Evolutionary conservation across 2,329 filamentous ascomycete genomes (phyloP), one percentile per base, ranked within the genome.

Genomic region (Scytalidium sp.): DNA sequence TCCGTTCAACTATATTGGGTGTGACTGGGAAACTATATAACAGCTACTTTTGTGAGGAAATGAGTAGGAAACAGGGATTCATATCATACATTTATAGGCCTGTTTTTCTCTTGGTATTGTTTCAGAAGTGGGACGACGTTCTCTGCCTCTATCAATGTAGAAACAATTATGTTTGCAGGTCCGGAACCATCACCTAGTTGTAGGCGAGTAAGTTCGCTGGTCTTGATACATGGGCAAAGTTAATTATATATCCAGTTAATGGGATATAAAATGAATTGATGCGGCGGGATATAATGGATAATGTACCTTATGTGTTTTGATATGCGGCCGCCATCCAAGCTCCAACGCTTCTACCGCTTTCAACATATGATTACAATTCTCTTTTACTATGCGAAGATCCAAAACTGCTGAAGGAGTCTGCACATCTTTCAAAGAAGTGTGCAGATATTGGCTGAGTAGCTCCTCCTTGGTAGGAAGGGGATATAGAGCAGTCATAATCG

Each of bases 281-380:
- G 44, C n/a, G n/a, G n/a, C 3, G 21, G 10, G 43, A 42, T 19
- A n/a, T 20, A 13, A 9, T 22, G 25, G 20, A 15, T 17, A 19
- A 48, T 61, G 49, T 67, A 85, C 86, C 73, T 94, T 94, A 67
- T 94, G 89, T 19, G 87, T 91, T 70, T 94, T 94, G 52, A 93
- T 82, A 65, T 94, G 89, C 1, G 86, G 84, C 51, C 89, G 75
- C 72, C 90, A 93, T 6, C 76, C 78, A 20, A 92, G 73, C 0
- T 76, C 73, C 13, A 92, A 68, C 45, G 70, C 69, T 39, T 76
- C 65, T 13, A 79, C 77, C 0, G 87, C 80, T 11, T 82, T 72
- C 6, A 90, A 78, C 87, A 94, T 92, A 29, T 80, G 74, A 52
- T 74, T 68, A 67, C 88, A 93, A 61, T 93, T 90, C 44, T 75